Percentiles rank a stretch among this genome's conserved stretches.
Conservation (phyloP, 257 asterid genomes). For the Primulina tabacum region DNA sequence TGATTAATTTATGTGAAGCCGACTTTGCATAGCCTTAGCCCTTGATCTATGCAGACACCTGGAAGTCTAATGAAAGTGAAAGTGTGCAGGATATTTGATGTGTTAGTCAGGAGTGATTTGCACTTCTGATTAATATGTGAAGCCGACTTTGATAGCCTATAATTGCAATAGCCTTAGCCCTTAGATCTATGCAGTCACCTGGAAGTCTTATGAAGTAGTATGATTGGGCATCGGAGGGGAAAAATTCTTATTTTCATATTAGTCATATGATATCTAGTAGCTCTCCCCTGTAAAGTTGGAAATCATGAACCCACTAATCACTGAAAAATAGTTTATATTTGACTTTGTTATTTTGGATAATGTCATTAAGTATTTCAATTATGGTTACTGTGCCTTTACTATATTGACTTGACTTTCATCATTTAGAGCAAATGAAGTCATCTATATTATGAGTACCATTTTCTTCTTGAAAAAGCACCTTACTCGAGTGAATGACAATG, state of each 20-base stretch:
- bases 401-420: background rate
- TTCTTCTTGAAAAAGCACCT: constrained; percentile 18
- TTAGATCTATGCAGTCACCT: no score
- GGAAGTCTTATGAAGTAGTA: no score
- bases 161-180: background rate
- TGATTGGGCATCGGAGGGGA: no score
- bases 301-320: background rate
- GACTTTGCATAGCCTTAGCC: background rate
- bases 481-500: constrained; percentile 18
- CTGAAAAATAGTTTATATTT: background rate
- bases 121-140: background rate
- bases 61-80: background rate
- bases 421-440: background rate
- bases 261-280: no score
- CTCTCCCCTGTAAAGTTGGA: no score
- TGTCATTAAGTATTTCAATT: background rate
- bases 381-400: background rate
- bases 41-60: no score
- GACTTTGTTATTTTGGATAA: background rate
- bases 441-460: background rate
- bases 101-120: background rate
- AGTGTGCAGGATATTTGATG: background rate
- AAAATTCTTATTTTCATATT: no score
- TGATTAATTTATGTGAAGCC: background rate
- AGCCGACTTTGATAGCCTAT: background rate